These are phyloP conservation scores for Incumbomyces delicatus DNA, from an alignment of 2,329 filamentous ascomycete genomes.

Conservation along the genomic window DNA sequence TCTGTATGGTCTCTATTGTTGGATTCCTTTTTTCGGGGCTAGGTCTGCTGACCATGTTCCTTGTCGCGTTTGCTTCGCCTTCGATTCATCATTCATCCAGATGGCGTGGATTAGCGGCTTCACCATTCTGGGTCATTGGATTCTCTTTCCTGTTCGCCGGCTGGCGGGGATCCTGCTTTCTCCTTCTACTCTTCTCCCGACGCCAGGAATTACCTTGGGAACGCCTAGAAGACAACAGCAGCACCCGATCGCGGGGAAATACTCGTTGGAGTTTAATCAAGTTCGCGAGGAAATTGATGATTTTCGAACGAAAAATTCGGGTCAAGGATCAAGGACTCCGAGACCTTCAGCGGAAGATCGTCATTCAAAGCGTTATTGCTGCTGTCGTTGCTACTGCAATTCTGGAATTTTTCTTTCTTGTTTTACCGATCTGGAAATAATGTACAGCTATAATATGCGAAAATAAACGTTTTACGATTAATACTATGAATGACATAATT, in stretches of 20 bases:
- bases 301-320: conserved; percentile 12
- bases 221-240: conserved; percentile 7
- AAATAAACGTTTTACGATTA: no score
- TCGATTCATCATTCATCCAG: conserved; percentile 12
- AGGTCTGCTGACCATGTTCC: conserved; percentile 11
- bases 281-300: conserved; percentile 11
- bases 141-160: conserved; percentile 13
- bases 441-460: neutral
- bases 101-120: conserved; percentile 10
- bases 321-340: conserved; percentile 13
- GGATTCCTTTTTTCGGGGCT: conserved; percentile 9
- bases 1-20: conserved; percentile 15
- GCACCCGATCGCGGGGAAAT: neutral
- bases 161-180: conserved; percentile 11
- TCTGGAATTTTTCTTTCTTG: conserved; percentile 11
- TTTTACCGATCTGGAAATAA: conserved; percentile 13
- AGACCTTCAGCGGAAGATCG: conserved; percentile 11
- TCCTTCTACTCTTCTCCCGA: conserved; percentile 13
- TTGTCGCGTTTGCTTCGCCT: conserved; percentile 13
- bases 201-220: conserved; percentile 16
- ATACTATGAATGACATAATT: no score
- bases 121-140: conserved; percentile 10
- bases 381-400: conserved; percentile 9
- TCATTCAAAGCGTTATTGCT: conserved; percentile 11
- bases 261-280: conserved; percentile 1